Evolutionary conservation across 1,284 basidiomycete species (phyloP).

Genomic region (Ganoderma lucidum): DNA sequence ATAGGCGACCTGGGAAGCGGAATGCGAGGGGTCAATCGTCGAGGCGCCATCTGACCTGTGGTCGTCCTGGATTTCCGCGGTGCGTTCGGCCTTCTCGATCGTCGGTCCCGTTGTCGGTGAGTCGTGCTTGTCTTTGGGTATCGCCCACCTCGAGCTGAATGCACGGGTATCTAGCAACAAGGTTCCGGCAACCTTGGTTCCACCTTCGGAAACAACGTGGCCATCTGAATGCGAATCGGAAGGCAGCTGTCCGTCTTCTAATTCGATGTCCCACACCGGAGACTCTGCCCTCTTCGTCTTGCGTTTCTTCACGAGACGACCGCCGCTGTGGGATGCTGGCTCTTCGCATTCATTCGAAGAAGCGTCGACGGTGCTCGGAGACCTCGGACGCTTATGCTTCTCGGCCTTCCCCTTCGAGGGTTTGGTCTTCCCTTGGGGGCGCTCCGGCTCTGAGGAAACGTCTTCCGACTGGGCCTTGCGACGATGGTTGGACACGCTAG

Average conservation of each 20-base stretch:
- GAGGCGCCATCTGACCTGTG: slow-evolving; percentile 20
- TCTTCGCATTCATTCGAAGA: background rate
- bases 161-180: slow-evolving; percentile 39
- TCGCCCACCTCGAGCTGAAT: slow-evolving; percentile 24
- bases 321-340: background rate
- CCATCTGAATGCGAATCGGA: slow-evolving; percentile 25
- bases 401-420: background rate
- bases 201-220: background rate
- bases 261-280: slow-evolving; percentile 74
- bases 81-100: background rate
- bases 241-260: slow-evolving; percentile 39
- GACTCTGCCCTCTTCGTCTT: slow-evolving; percentile 46
- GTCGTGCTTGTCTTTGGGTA: background rate
- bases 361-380: background rate
- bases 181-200: slow-evolving; percentile 29
- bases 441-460: background rate
- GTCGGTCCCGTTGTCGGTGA: background rate
- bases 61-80: background rate
- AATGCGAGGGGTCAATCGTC: slow-evolving; percentile 51
- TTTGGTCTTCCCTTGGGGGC: background rate
- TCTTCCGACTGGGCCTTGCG: slow-evolving; percentile 1
- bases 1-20: slow-evolving; percentile 35
- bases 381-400: slow-evolving; percentile 5
- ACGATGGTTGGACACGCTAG: background rate
- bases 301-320: background rate